These are phyloP conservation scores for Gaillardinia entomophila DNA, from an alignment of 805 yeast genomes.

Conservation along the genomic window DNA sequence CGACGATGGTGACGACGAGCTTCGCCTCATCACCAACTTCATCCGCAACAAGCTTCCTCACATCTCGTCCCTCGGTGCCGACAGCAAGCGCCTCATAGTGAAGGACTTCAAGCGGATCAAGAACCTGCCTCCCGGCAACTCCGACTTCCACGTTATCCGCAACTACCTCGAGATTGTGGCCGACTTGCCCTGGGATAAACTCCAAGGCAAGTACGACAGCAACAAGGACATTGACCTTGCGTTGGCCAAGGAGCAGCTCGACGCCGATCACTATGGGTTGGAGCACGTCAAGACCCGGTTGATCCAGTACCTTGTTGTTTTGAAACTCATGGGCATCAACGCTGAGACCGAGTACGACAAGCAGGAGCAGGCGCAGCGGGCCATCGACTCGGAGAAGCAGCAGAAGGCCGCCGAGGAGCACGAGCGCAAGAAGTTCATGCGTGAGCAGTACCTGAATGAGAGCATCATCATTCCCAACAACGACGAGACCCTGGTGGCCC, in stretches of 20 bases:
- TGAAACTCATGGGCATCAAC: conserved; percentile 48
- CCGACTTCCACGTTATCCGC: conserved; percentile 60
- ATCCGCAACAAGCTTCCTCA: conserved; percentile 31
- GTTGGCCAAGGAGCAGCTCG: conserved; percentile 51
- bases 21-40: conserved; percentile 30
- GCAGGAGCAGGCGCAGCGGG: conserved; percentile 1
- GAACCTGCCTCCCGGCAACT: conserved; percentile 38
- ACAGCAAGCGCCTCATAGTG: conserved; percentile 33
- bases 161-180: conserved; percentile 59
- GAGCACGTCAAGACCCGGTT: conserved; percentile 68
- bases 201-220: conserved; percentile 21
- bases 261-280: conserved; percentile 76
- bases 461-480: conserved; percentile 29
- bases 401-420: conserved; percentile 3
- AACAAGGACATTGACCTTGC: conserved; percentile 46
- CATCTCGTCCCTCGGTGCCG: conserved; percentile 26
- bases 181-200: conserved; percentile 58
- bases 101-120: conserved; percentile 53
- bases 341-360: conserved; percentile 20
- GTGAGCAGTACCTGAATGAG: conserved; percentile 12
- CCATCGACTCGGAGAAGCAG: conserved; percentile 3
- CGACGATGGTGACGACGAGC: conserved; percentile 42
- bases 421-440: conserved; percentile 10
- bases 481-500: conserved; percentile 26
- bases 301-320: conserved; percentile 73